phyloP scores from a whole-genome alignment of 179 eudicot genomes.

The Nepenthes alata region DNA sequence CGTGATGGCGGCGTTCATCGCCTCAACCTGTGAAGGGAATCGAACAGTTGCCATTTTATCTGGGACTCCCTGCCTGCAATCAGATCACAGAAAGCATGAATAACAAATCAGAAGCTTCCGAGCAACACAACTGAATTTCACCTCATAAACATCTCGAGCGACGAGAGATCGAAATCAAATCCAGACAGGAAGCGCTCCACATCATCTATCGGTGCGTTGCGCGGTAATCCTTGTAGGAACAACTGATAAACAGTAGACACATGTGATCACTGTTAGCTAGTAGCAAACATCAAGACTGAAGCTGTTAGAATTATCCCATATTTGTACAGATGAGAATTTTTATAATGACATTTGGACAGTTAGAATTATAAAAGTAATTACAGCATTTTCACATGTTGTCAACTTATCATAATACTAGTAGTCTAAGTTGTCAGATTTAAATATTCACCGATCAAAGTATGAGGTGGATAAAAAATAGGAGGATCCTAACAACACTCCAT shows the following conservation, averaged over 20 bases:
- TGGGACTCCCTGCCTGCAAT: conserved; percentile 28
- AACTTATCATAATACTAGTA: no score
- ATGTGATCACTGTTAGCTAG: neutral
- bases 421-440: no score
- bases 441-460: no score
- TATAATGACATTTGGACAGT: no score
- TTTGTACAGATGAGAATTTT: no score
- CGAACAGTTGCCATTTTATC: conserved; percentile 34
- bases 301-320: no score
- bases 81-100: neutral
- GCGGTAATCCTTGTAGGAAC: conserved; percentile 44
- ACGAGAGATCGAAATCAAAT: conserved; percentile 37
- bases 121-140: neutral
- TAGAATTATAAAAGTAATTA: no score
- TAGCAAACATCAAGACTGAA: no score
- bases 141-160: conserved; percentile 38
- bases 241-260: conserved; percentile 21
- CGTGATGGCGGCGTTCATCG: conserved; percentile 44
- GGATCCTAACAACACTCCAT: no score
- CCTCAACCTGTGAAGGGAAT: conserved; percentile 42
- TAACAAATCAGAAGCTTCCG: neutral
- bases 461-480: no score
- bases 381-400: no score
- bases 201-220: conserved; percentile 34
- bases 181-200: conserved; percentile 52